These are phyloP conservation scores for Eucalyptus albens DNA, from an alignment of 345 rosid species.

Conservation along the genomic window DNA sequence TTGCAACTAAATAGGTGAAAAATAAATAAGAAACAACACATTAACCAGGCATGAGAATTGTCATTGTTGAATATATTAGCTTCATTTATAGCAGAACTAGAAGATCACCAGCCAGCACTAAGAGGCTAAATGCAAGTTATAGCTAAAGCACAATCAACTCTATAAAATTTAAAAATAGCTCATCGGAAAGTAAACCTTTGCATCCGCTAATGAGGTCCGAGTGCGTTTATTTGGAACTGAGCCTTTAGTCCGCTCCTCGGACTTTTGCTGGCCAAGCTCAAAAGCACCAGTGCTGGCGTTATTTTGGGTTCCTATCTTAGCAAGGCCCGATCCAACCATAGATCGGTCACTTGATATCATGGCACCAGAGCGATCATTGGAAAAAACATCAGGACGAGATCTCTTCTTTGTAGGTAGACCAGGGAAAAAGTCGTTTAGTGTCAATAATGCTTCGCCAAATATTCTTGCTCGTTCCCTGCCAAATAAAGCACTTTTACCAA, in stretches of 20 bases:
- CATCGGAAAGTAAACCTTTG: conserved; percentile 32
- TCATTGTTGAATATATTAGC: background rate
- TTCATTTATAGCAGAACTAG: background rate
- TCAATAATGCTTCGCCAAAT: conserved; percentile 74
- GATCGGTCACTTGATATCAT: conserved; percentile 49
- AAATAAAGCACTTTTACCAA: conserved; percentile 10
- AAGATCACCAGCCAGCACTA: background rate
- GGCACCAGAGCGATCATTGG: conserved; percentile 43
- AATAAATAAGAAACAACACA: background rate
- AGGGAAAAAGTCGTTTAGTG: conserved; percentile 69
- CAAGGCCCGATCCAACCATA: conserved; percentile 34
- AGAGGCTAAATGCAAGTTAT: background rate
- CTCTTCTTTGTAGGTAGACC: conserved; percentile 73
- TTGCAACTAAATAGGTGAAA: background rate
- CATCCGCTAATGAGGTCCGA: conserved; percentile 83
- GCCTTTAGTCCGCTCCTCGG: conserved; percentile 65
- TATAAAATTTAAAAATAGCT: background rate
- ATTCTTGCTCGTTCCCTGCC: conserved; percentile 73
- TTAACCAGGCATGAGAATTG: background rate
- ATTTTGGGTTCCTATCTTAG: conserved; percentile 74
- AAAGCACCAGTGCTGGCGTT: conserved; percentile 36
- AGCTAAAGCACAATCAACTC: background rate
- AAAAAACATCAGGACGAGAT: conserved; percentile 62
- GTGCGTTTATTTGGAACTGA: conserved; percentile 75
- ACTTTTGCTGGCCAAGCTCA: conserved; percentile 69